A percentile compares a stretch with the other conserved stretches of the same genome.
These are phyloP conservation scores for Coemansia sp. DNA, from an alignment of 192 early-diverging fungal genomes.

Conservation along the genomic window DNA sequence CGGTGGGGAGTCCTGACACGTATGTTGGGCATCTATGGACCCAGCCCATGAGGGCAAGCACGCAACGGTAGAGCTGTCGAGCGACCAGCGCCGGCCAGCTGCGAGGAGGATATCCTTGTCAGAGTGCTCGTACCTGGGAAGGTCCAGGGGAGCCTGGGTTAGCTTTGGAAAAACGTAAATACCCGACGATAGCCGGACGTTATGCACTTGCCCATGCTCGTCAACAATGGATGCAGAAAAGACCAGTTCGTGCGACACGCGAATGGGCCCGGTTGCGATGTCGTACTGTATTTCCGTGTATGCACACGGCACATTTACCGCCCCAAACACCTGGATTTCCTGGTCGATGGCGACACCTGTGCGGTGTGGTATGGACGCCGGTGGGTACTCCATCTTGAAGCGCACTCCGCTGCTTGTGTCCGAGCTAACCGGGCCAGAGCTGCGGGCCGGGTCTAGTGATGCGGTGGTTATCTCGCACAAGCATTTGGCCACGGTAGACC, in stretches of 20 bases:
- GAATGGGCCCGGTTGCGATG: conserved; percentile 29
- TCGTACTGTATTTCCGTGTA: conserved; percentile 45
- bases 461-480: conserved; percentile 19
- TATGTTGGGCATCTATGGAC: neutral
- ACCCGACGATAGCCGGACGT: conserved; percentile 37
- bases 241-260: conserved; percentile 40
- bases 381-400: conserved; percentile 23
- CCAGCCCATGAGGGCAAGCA: neutral
- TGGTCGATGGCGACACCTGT: conserved; percentile 42
- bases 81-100: conserved; percentile 20
- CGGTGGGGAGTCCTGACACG: conserved; percentile 7
- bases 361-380: conserved; percentile 5
- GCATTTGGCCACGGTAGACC: conserved; percentile 14
- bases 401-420: neutral
- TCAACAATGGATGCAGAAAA: conserved; percentile 34
- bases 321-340: conserved; percentile 33
- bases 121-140: conserved; percentile 44
- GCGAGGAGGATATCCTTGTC: conserved; percentile 41
- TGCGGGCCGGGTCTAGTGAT: neutral
- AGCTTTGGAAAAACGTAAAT: conserved; percentile 31
- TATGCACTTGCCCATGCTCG: conserved; percentile 43
- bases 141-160: conserved; percentile 3
- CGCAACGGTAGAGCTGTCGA: neutral
- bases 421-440: neutral
- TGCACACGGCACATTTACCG: conserved; percentile 21